phyloP scores from a whole-genome alignment of 495 filamentous ascomycete genomes.

The Talaromyces borbonicus region DNA sequence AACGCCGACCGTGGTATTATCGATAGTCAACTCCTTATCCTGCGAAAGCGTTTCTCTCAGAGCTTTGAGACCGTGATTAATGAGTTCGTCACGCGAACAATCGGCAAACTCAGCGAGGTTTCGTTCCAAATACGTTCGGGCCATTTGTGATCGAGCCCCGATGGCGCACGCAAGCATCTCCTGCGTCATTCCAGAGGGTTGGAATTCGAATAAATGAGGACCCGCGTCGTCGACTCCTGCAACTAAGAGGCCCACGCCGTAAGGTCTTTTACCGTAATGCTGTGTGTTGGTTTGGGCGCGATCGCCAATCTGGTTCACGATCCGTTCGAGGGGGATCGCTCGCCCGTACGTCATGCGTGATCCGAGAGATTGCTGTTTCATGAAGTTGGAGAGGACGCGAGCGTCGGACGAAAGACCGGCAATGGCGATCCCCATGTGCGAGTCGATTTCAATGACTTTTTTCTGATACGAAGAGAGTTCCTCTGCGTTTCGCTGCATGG shows the following conservation, averaged over 20 bases:
- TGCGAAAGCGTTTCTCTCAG: conserved; percentile 92
- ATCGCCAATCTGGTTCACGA: conserved; percentile 84
- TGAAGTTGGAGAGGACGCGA: conserved; percentile 98
- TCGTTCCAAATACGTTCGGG: conserved; percentile 88
- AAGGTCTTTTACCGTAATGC: conserved; percentile 92
- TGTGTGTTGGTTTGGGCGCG: conserved; percentile 97
- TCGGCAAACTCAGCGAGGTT: conserved; percentile 72
- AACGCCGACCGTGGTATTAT: conserved; percentile 87
- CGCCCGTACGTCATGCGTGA: conserved; percentile 93
- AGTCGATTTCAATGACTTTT: conserved; percentile 95
- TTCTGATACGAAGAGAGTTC: conserved; percentile 99
- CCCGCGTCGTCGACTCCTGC: conserved; percentile 89
- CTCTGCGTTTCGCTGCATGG: conserved; percentile 82
- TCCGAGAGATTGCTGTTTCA: conserved; percentile 97
- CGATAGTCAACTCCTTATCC: conserved; percentile 93
- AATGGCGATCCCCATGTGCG: conserved; percentile 90
- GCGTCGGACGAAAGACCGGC: conserved; percentile 96
- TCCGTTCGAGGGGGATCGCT: conserved; percentile 75
- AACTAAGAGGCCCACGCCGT: conserved; percentile 89
- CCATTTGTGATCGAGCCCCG: conserved; percentile 93
- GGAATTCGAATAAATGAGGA: conserved; percentile 96
- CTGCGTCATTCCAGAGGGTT: conserved; percentile 88
- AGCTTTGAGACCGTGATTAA: conserved; percentile 80
- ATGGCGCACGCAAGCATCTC: conserved; percentile 96
- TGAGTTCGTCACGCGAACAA: conserved; percentile 68